Conservation (phyloP, 2,329 filamentous ascomycete genomes). For the Microsporum audouinii region DNA sequence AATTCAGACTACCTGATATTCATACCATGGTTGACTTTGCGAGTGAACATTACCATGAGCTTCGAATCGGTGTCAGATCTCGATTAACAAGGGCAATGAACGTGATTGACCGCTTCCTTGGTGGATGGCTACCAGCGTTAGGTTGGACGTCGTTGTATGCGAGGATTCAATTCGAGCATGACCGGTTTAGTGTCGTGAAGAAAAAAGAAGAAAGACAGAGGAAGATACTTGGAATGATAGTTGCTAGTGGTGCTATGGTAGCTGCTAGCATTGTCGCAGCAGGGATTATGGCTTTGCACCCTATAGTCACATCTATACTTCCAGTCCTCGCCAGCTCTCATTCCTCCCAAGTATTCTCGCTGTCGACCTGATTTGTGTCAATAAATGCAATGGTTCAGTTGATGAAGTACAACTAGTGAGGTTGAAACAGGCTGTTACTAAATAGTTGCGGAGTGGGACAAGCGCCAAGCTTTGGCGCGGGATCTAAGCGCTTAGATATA, state of each 20-base stretch:
- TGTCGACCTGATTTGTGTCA: background rate
- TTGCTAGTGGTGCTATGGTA: background rate
- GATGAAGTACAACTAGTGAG: background rate
- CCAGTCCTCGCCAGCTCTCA: background rate
- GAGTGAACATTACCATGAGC: background rate
- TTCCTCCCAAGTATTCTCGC: background rate
- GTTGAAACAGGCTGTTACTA: background rate
- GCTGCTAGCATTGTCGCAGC: background rate
- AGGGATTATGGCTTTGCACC: background rate
- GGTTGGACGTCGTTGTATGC: background rate
- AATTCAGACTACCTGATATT: background rate
- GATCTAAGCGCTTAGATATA: background rate
- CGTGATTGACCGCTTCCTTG: background rate
- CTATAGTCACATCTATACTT: background rate
- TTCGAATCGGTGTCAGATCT: background rate
- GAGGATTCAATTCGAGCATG: background rate
- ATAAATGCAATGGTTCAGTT: background rate
- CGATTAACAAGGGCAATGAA: background rate
- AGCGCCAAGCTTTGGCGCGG: background rate
- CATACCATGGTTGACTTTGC: background rate
- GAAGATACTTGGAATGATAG: background rate
- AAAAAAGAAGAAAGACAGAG: background rate
- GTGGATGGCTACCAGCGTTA: background rate
- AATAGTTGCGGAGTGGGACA: background rate
- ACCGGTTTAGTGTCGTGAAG: background rate